Evolutionary conservation across 2,329 filamentous ascomycete genomes (phyloP).

Genomic region (Botryotinia convoluta): DNA sequence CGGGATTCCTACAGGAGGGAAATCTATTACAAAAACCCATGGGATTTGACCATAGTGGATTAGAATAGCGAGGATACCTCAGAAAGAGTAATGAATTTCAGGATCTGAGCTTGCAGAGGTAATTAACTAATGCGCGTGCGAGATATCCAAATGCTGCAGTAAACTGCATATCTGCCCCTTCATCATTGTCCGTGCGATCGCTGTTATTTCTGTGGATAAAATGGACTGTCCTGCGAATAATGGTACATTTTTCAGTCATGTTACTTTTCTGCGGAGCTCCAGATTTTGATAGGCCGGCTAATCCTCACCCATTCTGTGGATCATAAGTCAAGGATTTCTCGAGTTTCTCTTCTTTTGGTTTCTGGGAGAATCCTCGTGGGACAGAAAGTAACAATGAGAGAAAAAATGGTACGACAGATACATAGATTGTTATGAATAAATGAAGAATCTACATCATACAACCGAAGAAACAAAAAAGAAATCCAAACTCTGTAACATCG

Average conservation of each 20-base stretch:
- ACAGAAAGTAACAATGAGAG: not conserved
- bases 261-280: not conserved
- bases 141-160: not conserved
- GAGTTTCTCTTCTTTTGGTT: not conserved
- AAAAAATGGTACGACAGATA: not conserved
- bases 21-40: not conserved
- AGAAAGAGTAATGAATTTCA: not conserved
- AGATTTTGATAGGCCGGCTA: not conserved
- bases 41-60: not conserved
- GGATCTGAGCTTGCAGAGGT: not conserved
- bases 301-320: not conserved
- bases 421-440: not conserved
- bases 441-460: not conserved
- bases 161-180: not conserved
- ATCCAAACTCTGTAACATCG: not conserved
- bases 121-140: conserved; percentile 8
- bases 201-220: not conserved
- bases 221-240: not conserved
- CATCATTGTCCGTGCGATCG: conserved; percentile 17
- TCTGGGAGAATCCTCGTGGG: not conserved
- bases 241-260: conserved; percentile 11
- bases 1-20: too few species aligned
- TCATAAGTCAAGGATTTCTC: not conserved
- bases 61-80: not conserved
- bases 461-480: not conserved